Evolutionary conservation across 495 filamentous ascomycete genomes (phyloP), one percentile per base, ranked within the genome.

Genomic region (Penicillium manginii): DNA sequence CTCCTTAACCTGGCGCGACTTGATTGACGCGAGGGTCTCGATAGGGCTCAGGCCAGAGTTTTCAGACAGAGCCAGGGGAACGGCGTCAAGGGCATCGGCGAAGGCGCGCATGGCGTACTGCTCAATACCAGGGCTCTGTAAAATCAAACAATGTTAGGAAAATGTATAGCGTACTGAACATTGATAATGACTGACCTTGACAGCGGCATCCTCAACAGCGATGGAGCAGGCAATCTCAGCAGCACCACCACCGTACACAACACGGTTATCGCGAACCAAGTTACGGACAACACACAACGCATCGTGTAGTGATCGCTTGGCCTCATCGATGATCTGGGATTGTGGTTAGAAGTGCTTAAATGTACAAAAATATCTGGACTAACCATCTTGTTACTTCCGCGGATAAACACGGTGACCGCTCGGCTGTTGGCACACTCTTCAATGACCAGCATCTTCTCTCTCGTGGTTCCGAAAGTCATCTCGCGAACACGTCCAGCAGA

Each of bases 311-410:
- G 93, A 97, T 62, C 96, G 89, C 81, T 97, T 97, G 46, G 94
- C 96, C 73, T 99, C 96, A 73, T 99, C 96, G 70, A 98, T 97
- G 70, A 98, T 96, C 91, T 96, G 61, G 39, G 32, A 23, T 39
- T 3, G 6, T 33, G 14, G 32, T 60, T 55, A 64, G 58, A 19
- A 37, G 35, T 3, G 11, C 6, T 39, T 22, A 18, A 42, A 15
- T 55, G 21, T 21, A 23, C n/a, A 26, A 33, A 21, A n/a, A 11
- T 17, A 47, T 2, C 2, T 43, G 46, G 59, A 72, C 81, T 68
- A 69, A 93, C 91, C 94, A 99, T 99, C 83, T 98, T 99, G 83
- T 99, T 99, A 81, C 92, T 96, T 63, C 94, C 94, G 71, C 94
- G 81, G 47, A 99, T 88, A 70, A 99, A 99, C 43, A 94, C 85